These are phyloP conservation scores for Luvunga scandens DNA, from an alignment of 345 rosid species.

Conservation along the genomic window DNA sequence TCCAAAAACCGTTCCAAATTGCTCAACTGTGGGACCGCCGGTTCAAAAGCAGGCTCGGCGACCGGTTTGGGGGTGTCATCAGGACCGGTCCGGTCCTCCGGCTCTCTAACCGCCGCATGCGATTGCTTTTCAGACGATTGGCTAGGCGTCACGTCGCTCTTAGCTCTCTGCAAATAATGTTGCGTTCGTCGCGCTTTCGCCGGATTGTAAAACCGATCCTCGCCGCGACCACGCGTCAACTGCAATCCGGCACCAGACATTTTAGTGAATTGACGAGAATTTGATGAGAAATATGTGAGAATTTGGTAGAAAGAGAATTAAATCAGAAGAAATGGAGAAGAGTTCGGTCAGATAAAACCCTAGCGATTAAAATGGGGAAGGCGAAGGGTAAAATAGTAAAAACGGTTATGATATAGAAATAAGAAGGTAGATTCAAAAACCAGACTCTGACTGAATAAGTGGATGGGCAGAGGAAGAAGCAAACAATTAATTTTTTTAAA, in stretches of 20 bases:
- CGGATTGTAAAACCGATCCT: slow-evolving; percentile 41
- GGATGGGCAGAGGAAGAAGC: slow-evolving; percentile 17
- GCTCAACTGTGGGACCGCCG: slow-evolving; percentile 27
- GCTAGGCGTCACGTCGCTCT: slow-evolving; percentile 30
- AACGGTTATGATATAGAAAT: not conserved
- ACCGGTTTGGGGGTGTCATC: slow-evolving; percentile 20
- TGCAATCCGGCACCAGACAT: slow-evolving; percentile 57
- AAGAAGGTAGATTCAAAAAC: not conserved
- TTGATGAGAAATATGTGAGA: not conserved
- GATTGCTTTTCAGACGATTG: slow-evolving; percentile 27
- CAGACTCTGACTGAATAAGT: slow-evolving; percentile 10
- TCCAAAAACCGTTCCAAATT: slow-evolving; percentile 53
- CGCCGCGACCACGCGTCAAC: slow-evolving; percentile 40
- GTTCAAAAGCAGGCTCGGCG: slow-evolving; percentile 19
- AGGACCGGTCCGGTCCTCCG: slow-evolving; percentile 20
- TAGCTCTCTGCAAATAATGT: slow-evolving; percentile 43
- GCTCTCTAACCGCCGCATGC: slow-evolving; percentile 18
- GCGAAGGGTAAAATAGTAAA: slow-evolving; percentile 23
- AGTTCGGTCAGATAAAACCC: slow-evolving; percentile 13
- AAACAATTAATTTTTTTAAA: not conserved
- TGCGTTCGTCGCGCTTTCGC: slow-evolving; percentile 37
- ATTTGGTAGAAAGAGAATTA: not conserved
- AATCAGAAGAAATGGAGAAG: slow-evolving; percentile 10
- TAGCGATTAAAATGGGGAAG: slow-evolving; percentile 16
- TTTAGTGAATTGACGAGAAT: not conserved